Evolutionary conservation across 257 asterid species (phyloP), one percentile per base, ranked within the genome.

Genomic region (Leptodermis oblonga): DNA sequence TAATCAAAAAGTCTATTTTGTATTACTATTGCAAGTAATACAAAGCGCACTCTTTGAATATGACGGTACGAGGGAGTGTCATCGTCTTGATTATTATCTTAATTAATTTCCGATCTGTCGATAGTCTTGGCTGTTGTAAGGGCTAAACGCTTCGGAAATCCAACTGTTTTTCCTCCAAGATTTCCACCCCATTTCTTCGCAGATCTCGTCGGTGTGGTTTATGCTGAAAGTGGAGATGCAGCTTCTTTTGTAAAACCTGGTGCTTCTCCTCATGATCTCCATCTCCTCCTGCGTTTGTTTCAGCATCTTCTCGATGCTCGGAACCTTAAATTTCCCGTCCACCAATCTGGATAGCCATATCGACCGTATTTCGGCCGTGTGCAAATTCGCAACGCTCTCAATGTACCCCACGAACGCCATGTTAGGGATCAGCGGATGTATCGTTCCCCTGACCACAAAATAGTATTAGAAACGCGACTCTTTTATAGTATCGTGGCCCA

Each of bases 221-320:
- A 92, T 92, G 73, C 98, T 92, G 80, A 81, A 92, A 11, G 98
- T 92, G 4, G 98, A 92, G 5, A 92, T 92, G 82, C 98, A 92
- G 12, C 90, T 92, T 69, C 98, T 78, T 75, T 86, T 88, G 82
- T 84, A 92, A 45, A 92, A 92, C 54, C 98, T 75, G 0, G 98
- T 92, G 0, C 88, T 79, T 67, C 78, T 81, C 87, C 43, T 88
- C 97, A 92, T 92, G 42, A 92, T 84, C 25, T 86, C 95, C 88
- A 86, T 80, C 81, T 92, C 98, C 13, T 80, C 30, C 10, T 66
- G 82, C 0, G 88, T 85, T 42, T 90, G 95, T 0, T 68, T 69
- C 0, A 92, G 79, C 98, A 92, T 92, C 17, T 71, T 79, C 70
- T 82, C 91, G 20, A 85, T 76, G 7, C 83, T 76, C 12, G 97